Evolutionary conservation across 768 basidiomycete species (phyloP), one percentile per base, ranked within the genome.

Genomic region (Termitomyces sp.): DNA sequence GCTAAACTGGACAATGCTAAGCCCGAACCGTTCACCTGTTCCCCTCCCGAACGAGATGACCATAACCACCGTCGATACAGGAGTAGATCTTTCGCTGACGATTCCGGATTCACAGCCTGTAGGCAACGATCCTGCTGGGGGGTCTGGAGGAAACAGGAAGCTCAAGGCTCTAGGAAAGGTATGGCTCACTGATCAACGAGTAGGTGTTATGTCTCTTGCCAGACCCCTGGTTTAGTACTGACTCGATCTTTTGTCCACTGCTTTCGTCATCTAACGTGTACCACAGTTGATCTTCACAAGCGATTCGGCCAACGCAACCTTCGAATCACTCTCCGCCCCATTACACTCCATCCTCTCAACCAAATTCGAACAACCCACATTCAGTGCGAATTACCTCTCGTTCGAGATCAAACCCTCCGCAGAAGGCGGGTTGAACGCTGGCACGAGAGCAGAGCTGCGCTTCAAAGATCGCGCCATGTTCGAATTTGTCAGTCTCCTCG

Each of bases 1-100:
- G 7, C 78, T 93, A 43, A 91, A 93, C 74, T 91, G 87, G 86
- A 79, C 82, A 0, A 89, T 88, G 80, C 76, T 91, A 26, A 78
- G 77, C 56, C 69, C 77, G 4, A 77, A 85, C 42, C 78, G 82
- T 52, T 72, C 78, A 10, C 87, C 88, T 5, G 74, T 90, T 10
- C 87, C 87, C 16, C 74, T 91, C 20, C 84, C 81, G 0, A 70
- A 83, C 44, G 91, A 93, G 69, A 72, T 74, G 66, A 79, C 74
- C 0, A 80, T 91, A 39, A 80, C 82, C 14, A 76, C 76, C 1
- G 64, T 88, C 55, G 80, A 84, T 52, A 70, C 77, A 14, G 83
- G 83, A 26, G 87, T 79, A 39, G 88, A 89, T 53, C 65, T 86
- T 49, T 74, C 71, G 24, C 73, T 93, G 45, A 73, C 67, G 20